A percentile compares a stretch with the other conserved stretches of the same genome.
Evolutionary conservation across 768 basidiomycete genomes (phyloP).

Genomic region (Rhizopogon rudus): DNA sequence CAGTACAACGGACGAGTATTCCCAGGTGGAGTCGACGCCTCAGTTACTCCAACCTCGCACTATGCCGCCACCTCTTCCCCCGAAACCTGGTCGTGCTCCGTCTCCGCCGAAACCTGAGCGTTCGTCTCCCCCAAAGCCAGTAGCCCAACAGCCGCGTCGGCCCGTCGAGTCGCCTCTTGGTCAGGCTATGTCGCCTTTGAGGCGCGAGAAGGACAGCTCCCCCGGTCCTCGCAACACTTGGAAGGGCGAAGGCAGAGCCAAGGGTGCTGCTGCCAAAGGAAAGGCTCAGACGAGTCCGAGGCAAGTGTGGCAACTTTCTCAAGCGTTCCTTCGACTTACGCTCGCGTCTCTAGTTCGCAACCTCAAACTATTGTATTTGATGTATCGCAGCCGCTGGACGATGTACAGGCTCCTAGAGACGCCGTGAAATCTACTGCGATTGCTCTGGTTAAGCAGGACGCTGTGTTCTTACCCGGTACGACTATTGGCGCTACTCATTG

Average conservation of each 20-base stretch:
- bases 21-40: conserved; percentile 32
- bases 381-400: conserved; percentile 65
- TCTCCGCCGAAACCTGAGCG: conserved; percentile 35
- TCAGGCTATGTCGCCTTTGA: conserved; percentile 23
- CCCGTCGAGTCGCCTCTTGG: conserved; percentile 47
- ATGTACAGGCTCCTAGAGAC: conserved; percentile 72
- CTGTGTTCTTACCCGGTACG: conserved; percentile 78
- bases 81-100: conserved; percentile 44
- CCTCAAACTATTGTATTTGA: conserved; percentile 71
- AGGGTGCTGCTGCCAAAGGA: conserved; percentile 29
- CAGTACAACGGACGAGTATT: conserved; percentile 40
- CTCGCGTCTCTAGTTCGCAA: conserved; percentile 42
- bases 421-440: conserved; percentile 87
- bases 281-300: conserved; percentile 54
- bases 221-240: conserved; percentile 52
- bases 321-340: neutral
- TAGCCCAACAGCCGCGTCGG: conserved; percentile 43
- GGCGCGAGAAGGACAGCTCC: conserved; percentile 69
- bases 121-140: conserved; percentile 58
- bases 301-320: conserved; percentile 28
- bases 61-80: conserved; percentile 53
- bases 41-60: conserved; percentile 35
- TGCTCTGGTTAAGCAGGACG: conserved; percentile 81
- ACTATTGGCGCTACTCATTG: conserved; percentile 90
- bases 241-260: conserved; percentile 32